Evolutionary conservation across 768 basidiomycete genomes (phyloP).

Genomic region (Mycena albidolilacea): DNA sequence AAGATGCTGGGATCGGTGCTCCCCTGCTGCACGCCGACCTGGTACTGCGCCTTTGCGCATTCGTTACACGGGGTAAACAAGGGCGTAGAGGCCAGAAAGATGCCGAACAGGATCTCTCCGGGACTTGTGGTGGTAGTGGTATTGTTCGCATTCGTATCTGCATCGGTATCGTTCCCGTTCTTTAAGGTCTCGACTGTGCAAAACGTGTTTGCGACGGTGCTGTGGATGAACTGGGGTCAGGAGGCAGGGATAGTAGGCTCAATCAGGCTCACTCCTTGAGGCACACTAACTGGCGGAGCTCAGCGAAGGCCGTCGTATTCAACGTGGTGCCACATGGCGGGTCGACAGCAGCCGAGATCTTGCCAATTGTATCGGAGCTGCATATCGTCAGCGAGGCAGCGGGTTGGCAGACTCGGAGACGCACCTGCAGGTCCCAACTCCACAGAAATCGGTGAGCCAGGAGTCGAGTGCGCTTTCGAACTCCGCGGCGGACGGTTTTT

Average conservation of each 20-base stretch:
- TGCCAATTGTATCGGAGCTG: conserved; percentile 5
- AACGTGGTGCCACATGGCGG: background rate
- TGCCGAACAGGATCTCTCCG: background rate
- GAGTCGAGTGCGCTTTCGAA: background rate
- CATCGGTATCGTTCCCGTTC: background rate
- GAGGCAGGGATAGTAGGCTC: background rate
- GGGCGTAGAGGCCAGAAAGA: background rate
- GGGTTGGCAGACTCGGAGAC: background rate
- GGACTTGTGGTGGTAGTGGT: no score
- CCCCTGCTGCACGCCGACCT: background rate
- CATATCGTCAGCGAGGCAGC: background rate
- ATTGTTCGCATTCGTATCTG: background rate
- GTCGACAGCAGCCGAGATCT: conserved; percentile 7
- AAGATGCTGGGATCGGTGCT: background rate
- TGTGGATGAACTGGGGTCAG: conserved; percentile 3
- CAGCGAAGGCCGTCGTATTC: background rate
- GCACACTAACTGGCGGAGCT: conserved; percentile 6
- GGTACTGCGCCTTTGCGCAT: conserved; percentile 19
- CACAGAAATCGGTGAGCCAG: conserved; percentile 16
- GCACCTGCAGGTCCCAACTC: conserved; percentile 17
- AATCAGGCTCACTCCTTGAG: conserved; percentile 17
- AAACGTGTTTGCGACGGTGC: conserved; percentile 5
- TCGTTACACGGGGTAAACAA: conserved; percentile 5
- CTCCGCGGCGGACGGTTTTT: background rate
- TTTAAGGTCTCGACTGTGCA: conserved; percentile 3